phyloP scores from a whole-genome alignment of 192 early-diverging fungal species.

The Umbelopsis ramanniana region DNA sequence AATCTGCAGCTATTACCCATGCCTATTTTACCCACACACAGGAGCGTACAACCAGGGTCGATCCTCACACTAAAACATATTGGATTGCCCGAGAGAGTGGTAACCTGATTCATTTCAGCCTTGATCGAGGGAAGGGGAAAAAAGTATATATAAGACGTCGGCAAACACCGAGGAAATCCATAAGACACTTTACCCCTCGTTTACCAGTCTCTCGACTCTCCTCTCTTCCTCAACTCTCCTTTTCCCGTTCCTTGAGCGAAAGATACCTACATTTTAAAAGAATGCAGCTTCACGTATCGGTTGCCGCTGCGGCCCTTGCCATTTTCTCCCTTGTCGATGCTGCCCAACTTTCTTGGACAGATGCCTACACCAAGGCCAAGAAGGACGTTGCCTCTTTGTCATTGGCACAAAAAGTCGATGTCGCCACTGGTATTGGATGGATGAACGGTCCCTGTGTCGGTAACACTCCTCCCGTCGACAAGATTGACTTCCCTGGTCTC shows the following conservation, averaged over 20 bases:
- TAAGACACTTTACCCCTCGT: not conserved
- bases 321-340: slow-evolving; percentile 10
- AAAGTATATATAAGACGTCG: not conserved
- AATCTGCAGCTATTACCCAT: not conserved
- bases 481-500: slow-evolving; percentile 51
- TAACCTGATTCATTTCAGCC: not conserved
- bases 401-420: slow-evolving; percentile 48
- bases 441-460: slow-evolving; percentile 49
- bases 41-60: not conserved
- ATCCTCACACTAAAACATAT: not conserved
- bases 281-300: slow-evolving; percentile 19
- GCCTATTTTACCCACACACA: slow-evolving; percentile 19
- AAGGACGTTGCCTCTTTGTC: slow-evolving; percentile 41
- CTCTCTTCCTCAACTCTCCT: not conserved
- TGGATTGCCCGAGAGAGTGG: not conserved
- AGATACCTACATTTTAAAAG: not conserved
- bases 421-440: slow-evolving; percentile 53
- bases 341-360: slow-evolving; percentile 28
- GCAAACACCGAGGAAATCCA: not conserved
- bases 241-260: not conserved
- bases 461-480: slow-evolving; percentile 44
- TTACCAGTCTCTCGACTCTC: not conserved
- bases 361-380: slow-evolving; percentile 29
- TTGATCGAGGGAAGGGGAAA: not conserved
- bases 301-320: not conserved